Percentiles rank a stretch among this genome's conserved stretches.
These are phyloP conservation scores for Blastobotrys malaysiensis DNA, from an alignment of 1,139 yeast species.

Conservation along the genomic window DNA sequence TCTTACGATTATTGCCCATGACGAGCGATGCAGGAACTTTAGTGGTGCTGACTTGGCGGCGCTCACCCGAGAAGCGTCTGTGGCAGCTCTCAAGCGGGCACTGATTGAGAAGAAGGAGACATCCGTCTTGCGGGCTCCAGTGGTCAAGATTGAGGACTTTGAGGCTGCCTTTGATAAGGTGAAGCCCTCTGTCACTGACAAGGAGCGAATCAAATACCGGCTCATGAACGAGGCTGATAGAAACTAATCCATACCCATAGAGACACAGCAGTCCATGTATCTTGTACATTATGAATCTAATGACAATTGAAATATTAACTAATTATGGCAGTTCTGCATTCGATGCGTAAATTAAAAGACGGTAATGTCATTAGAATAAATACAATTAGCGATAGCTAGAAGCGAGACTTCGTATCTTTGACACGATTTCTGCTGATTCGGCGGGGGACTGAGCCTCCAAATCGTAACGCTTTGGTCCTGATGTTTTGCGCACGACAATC, in stretches of 20 bases:
- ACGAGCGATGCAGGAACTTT: slow-evolving; percentile 78
- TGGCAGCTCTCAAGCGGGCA: slow-evolving; percentile 64
- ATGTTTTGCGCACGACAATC: slow-evolving; percentile 65
- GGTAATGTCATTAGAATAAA: background rate
- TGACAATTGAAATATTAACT: too few species aligned
- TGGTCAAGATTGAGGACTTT: slow-evolving; percentile 46
- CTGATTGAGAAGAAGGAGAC: slow-evolving; percentile 4
- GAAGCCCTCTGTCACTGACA: slow-evolving; percentile 87
- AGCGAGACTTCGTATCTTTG: slow-evolving; percentile 41
- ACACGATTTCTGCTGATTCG: slow-evolving; percentile 72
- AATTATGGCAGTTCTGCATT: too few species aligned
- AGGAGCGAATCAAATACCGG: slow-evolving; percentile 75
- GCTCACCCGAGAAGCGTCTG: slow-evolving; percentile 88
- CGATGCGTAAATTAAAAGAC: too few species aligned
- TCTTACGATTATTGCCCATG: slow-evolving; percentile 56
- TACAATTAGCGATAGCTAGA: slow-evolving; percentile 16
- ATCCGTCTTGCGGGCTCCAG: slow-evolving; percentile 24
- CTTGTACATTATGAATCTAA: background rate
- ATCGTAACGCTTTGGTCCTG: slow-evolving; percentile 72
- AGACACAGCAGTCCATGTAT: background rate
- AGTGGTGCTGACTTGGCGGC: slow-evolving; percentile 96
- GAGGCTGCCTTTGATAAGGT: slow-evolving; percentile 64
- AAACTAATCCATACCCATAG: background rate
- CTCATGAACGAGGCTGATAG: slow-evolving; percentile 18
- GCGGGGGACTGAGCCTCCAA: slow-evolving; percentile 63